phyloP scores from a whole-genome alignment of 306 rosid species.

The Dicorynia guianensis region DNA sequence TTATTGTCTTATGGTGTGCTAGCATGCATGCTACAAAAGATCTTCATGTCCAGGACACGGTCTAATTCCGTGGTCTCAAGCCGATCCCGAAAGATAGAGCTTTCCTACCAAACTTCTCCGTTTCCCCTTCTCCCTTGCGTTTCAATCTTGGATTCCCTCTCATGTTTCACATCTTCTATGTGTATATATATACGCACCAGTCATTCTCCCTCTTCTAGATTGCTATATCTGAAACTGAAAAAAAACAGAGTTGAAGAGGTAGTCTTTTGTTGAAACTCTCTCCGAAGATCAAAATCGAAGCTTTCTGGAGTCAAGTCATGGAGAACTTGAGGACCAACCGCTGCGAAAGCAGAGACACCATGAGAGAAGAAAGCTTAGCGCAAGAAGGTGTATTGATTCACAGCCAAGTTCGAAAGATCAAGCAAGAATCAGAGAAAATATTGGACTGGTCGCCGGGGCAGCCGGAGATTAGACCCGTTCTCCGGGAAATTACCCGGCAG shows the following conservation, averaged over 20 bases:
- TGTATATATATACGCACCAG: slow-evolving; percentile 13
- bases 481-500: slow-evolving; percentile 60
- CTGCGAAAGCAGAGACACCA: background rate
- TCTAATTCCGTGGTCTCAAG: slow-evolving; percentile 58
- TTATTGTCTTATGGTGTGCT: background rate
- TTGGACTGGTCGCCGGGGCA: slow-evolving; percentile 62
- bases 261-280: background rate
- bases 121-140: slow-evolving; percentile 51
- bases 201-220: slow-evolving; percentile 1
- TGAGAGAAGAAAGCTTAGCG: slow-evolving; percentile 28
- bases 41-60: slow-evolving; percentile 47
- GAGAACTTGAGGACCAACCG: slow-evolving; percentile 56
- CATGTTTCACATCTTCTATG: background rate
- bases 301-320: slow-evolving; percentile 25
- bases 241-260: slow-evolving; percentile 5
- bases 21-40: background rate
- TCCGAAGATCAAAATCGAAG: slow-evolving; percentile 32
- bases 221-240: background rate
- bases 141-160: slow-evolving; percentile 44
- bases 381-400: slow-evolving; percentile 61
- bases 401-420: slow-evolving; percentile 81
- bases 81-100: slow-evolving; percentile 46
- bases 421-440: slow-evolving; percentile 72
- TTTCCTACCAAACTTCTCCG: slow-evolving; percentile 63
- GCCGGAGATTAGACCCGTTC: slow-evolving; percentile 63